Evolutionary conservation across 108 stramenopile genomes (phyloP).

Genomic region (Fragilariopsis cylindrus): DNA sequence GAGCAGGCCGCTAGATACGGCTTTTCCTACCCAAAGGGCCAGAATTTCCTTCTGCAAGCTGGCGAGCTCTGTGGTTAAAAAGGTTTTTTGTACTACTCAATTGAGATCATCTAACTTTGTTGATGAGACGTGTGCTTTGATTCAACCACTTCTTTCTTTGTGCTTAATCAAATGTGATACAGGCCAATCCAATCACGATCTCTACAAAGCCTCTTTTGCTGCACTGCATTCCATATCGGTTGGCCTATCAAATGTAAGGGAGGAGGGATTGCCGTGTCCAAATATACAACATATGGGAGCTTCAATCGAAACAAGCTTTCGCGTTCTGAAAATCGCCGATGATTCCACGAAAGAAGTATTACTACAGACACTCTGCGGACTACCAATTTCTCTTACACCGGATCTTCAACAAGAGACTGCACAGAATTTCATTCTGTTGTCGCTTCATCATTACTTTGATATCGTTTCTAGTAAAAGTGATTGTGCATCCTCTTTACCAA

Average conservation of each 20-base stretch:
- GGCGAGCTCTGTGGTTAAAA: constrained; percentile 8
- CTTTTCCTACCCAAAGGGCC: constrained; percentile 17
- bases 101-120: neutral
- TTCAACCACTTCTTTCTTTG: constrained; percentile 9
- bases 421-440: neutral
- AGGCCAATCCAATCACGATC: neutral
- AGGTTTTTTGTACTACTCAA: neutral
- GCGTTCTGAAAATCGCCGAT: constrained; percentile 5
- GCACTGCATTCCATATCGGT: neutral
- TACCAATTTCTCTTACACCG: constrained; percentile 5
- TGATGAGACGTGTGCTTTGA: constrained; percentile 21
- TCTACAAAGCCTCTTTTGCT: neutral
- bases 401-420: neutral
- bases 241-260: neutral
- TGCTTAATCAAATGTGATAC: neutral
- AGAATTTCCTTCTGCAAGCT: constrained; percentile 19
- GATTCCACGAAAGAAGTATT: neutral
- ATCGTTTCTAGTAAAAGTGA: neutral
- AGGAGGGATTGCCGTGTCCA: neutral
- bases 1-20: constrained; percentile 10
- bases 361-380: neutral
- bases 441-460: neutral
- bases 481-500: neutral
- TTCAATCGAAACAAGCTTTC: constrained; percentile 14
- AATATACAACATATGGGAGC: constrained; percentile 11